Base-by-base conservation (phyloP, 768 basidiomycete genomes). In the Boletellus ananas region DNA sequence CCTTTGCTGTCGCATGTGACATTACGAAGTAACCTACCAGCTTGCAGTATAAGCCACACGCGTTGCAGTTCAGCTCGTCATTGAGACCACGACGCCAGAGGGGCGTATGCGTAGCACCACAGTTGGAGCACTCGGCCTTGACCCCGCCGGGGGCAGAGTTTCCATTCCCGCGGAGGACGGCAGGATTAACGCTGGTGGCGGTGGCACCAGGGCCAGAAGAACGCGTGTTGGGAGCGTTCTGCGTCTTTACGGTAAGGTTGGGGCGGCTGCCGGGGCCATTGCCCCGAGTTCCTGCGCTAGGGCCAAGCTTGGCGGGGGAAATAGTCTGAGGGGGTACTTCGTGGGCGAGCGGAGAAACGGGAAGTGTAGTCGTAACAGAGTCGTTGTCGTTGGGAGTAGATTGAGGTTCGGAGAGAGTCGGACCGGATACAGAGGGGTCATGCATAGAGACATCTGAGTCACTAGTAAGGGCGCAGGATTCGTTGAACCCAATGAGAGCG, bases 31-130 rank as follows among this genome's bases (percentile, higher is more conserved):
- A 7, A 77, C 82, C 44, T 61, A 87, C 90, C 69, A 90, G 64
- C 63, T 92, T 92, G 67, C 88, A 93, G 63, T 93, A 93, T 36
- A 92, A 70, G 4, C 90, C 90, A 55, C 90, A 92, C 0, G 90
- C 90, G 58, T 93, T 92, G 63, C 90, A 92, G 58, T 93, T 93
- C 50, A 93, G 67, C 70, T 93, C 90, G 56, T 93, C 90, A 54
- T 91, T 92, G 58, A 93, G 67, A 0, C 90, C 90, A 2, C 90
- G 78, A 16, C 90, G 75, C 90, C 90, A 93, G 23, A 93, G 78
- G 7, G 90, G 90, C 0, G 90, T 92, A 55, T 90, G 89, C 0
- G 89, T 92, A 4, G 90, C 90, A 18, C 90, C 90, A 59, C 90
- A 92, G 67, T 91, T 92, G 7, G 85, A 85, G 61, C 90, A 92